A percentile compares a stretch with the other conserved stretches of the same genome.
Evolutionary conservation across 345 rosid species (phyloP).

Genomic region (Rhodamnia rubescens): DNA sequence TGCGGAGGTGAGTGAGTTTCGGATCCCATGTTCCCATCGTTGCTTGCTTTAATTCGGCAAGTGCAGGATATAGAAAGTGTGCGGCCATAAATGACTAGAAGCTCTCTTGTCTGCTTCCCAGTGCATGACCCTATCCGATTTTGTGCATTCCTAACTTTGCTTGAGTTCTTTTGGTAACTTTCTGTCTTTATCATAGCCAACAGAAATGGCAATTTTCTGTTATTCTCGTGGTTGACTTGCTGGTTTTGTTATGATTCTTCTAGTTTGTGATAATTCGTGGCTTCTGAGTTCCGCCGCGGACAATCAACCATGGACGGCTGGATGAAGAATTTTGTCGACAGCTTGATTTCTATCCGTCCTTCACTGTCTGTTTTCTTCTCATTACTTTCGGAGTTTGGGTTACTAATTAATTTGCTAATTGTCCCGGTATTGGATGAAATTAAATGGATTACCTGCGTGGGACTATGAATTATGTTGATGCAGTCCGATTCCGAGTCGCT

Average conservation of each 20-base stretch:
- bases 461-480: background rate
- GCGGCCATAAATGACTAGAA: background rate
- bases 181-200: background rate
- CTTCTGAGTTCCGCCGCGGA: background rate
- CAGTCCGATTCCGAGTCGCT: background rate
- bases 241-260: background rate
- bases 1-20: conserved; percentile 24
- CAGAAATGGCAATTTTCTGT: background rate
- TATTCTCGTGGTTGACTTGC: background rate
- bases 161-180: background rate
- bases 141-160: background rate
- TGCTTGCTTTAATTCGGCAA: background rate
- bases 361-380: background rate
- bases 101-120: background rate
- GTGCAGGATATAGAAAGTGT: background rate
- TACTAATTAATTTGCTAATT: background rate
- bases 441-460: background rate
- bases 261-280: background rate
- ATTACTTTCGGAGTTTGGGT: background rate
- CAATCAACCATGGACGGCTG: background rate
- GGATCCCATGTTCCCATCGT: background rate
- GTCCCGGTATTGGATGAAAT: background rate
- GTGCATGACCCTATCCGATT: background rate
- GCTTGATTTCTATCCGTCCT: background rate
- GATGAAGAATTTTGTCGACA: background rate